Evolutionary conservation across 176 grass and related monocot genomes (phyloP).

Genomic region (Avena insularis): DNA sequence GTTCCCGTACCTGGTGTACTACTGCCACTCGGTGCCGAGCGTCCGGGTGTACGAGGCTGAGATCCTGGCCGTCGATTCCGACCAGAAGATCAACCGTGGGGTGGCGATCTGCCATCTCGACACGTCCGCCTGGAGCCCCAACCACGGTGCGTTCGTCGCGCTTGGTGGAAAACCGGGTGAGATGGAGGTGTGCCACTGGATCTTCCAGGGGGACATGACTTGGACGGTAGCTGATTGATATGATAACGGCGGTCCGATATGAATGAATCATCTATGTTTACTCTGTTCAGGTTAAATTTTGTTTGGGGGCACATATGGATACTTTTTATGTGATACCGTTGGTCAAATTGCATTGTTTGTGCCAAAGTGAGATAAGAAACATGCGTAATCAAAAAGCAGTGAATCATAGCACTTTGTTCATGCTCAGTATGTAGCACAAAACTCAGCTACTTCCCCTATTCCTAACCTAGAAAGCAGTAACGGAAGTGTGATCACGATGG

Average conservation of each 20-base stretch:
- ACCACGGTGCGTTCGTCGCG: neutral
- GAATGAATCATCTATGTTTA: neutral
- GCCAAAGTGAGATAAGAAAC: neutral
- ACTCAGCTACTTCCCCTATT: neutral
- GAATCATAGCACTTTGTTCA: neutral
- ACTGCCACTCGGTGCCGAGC: slow-evolving; percentile 31
- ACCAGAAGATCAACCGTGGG: neutral
- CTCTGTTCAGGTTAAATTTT: neutral
- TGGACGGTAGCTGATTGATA: neutral
- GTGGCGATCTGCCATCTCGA: slow-evolving; percentile 25
- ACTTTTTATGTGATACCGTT: neutral
- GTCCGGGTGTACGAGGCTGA: slow-evolving; percentile 11
- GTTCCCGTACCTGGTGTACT: slow-evolving; percentile 27
- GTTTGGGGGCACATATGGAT: neutral
- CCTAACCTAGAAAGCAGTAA: neutral
- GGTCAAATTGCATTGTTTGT: neutral
- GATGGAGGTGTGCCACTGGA: slow-evolving; percentile 24
- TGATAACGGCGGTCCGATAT: neutral
- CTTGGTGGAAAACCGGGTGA: slow-evolving; percentile 1
- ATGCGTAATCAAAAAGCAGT: neutral
- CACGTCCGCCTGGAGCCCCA: neutral
- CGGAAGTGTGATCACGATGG: neutral
- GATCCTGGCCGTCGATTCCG: neutral
- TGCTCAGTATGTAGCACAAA: neutral
- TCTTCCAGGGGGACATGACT: slow-evolving; percentile 11